Base-by-base conservation (phyloP, 2,329 filamentous ascomycete genomes). In the Colletotrichum melonis region DNA sequence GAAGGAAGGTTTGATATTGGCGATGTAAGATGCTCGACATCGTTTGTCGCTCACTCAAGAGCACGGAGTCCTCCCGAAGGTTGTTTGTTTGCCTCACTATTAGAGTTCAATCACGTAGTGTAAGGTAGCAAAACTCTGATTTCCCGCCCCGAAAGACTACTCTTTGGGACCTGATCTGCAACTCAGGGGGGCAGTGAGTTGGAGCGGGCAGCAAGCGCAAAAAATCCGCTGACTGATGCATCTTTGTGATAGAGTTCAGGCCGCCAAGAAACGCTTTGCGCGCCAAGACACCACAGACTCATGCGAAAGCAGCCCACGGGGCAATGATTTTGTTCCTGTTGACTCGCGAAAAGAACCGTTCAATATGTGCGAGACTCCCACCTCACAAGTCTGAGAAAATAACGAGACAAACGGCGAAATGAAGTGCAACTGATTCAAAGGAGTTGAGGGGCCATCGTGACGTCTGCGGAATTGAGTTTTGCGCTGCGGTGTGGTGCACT, bases 231-330 rank as follows among this genome's bases (percentile, higher is more conserved):
- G 60, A 70, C 60, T 54, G 67, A 69, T 65, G 38, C 32, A 9
- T 59, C 38, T 19, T 42, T 42, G 38, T 42, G 42, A 58, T 58
- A 63, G 49, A 68, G 57, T 72, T 72, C 63, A 67, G 38, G 24
- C 14, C 24, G 35, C 69, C 69, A 72, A 72, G 69, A n/a, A 46
- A 30, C 28, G 57, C 63, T 22, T 56, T 67, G 63, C 49, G 62
- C 57, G 69, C 69, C 69, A 72, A 72, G 69, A 62, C 26, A 11
- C 14, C 30, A 57, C 57, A 58, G 49, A 52, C 28, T 72, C 63
- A 72, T 72, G 63, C 69, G 38, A 24, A 49, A n/a, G 19, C 22
- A 32, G 32, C 24, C 49, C 16, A n/a, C 9, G 19, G n/a, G 32
- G 32, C 32, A 35, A 5, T 35, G 32, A 35, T 35, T 35, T 35